Conservation (phyloP, 371 early-diverging fungal genomes). For the Rhizopus stolonifer region DNA sequence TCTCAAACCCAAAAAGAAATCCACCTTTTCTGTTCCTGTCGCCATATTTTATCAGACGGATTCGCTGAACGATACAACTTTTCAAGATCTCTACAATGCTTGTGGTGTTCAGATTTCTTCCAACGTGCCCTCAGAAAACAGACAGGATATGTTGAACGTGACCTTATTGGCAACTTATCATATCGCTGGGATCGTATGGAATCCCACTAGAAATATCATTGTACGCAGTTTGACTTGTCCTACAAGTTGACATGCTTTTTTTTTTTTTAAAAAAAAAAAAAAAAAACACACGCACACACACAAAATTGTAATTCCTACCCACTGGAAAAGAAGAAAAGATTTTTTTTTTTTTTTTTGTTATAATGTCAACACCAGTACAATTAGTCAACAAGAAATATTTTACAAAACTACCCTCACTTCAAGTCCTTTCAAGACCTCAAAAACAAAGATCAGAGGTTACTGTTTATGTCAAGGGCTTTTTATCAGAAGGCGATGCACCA, state of each 20-base stretch:
- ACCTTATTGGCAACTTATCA: constrained; percentile 27
- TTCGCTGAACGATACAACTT: constrained; percentile 29
- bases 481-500: constrained; percentile 46
- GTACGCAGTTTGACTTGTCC: constrained; percentile 22
- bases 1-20: constrained; percentile 7
- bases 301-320: too few relatives aligned
- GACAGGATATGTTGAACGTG: constrained; percentile 25
- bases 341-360: constrained; percentile 1
- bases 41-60: constrained; percentile 22
- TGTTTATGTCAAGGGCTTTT: constrained; percentile 47
- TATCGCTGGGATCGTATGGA: constrained; percentile 41
- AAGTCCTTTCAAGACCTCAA: constrained; percentile 36
- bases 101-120: constrained; percentile 29
- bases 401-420: constrained; percentile 38
- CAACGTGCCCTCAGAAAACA: constrained; percentile 15
- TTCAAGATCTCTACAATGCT: constrained; percentile 36
- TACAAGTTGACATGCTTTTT: constrained; percentile 9
- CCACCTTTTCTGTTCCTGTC: constrained; percentile 11
- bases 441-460: constrained; percentile 39
- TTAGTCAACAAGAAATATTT: constrained; percentile 31
- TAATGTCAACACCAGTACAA: background rate
- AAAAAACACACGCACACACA: too few relatives aligned
- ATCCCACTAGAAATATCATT: constrained; percentile 19
- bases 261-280: too few relatives aligned
- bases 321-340: too few relatives aligned